phyloP scores from a whole-genome alignment of 768 basidiomycete genomes.

The Auricularia auricula-judae region DNA sequence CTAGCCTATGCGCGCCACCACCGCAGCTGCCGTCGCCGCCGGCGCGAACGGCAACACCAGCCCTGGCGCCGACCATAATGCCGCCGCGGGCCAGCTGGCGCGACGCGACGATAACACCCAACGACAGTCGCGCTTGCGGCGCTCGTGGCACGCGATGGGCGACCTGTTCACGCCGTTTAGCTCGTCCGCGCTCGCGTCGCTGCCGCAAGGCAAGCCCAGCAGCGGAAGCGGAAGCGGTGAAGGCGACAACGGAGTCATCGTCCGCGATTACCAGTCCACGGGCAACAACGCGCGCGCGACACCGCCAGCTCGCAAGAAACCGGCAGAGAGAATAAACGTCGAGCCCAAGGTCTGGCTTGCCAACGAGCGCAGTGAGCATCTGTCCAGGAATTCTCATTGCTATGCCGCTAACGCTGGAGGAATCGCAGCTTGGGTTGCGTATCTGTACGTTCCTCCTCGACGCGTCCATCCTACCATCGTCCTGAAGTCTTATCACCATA shows the following conservation, averaged over 20 bases:
- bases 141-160: conserved; percentile 53
- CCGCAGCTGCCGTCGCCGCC: not conserved
- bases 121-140: conserved; percentile 27
- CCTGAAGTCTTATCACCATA: not conserved
- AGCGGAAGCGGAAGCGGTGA: conserved; percentile 31
- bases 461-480: not conserved
- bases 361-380: conserved; percentile 75
- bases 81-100: not conserved
- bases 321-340: conserved; percentile 70
- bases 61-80: not conserved
- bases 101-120: conserved; percentile 8
- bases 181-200: conserved; percentile 41
- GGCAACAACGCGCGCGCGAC: conserved; percentile 19
- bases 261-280: conserved; percentile 64
- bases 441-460: conserved; percentile 32
- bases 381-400: not conserved
- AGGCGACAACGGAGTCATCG: conserved; percentile 38
- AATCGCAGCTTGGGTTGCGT: conserved; percentile 75
- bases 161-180: conserved; percentile 61
- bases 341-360: conserved; percentile 98
- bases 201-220: conserved; percentile 52
- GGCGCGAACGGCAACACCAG: not conserved
- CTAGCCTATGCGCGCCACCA: not conserved
- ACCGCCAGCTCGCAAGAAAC: conserved; percentile 64
- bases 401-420: not conserved